Conservation (phyloP, 225 moss, liverwort and hornwort genomes). For the Straminergon stramineum region DNA sequence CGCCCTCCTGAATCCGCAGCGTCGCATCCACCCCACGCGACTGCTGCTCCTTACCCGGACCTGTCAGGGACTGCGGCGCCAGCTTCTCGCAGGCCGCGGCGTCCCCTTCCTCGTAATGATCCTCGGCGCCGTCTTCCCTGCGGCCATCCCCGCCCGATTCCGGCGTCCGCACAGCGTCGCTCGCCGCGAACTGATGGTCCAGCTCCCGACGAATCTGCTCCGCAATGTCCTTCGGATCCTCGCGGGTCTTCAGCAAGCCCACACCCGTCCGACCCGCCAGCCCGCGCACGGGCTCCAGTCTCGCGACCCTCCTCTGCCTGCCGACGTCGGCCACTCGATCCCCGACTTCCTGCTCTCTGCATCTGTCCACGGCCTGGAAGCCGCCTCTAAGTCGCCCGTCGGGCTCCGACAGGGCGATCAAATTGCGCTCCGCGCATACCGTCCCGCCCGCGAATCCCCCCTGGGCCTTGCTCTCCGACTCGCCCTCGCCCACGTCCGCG, state of each 20-base stretch:
- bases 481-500: slow-evolving; percentile 49
- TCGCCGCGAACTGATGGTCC: slow-evolving; percentile 34
- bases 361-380: slow-evolving; percentile 10
- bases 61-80: neutral
- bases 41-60: neutral
- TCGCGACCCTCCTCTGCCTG: neutral
- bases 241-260: slow-evolving; percentile 8
- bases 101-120: slow-evolving; percentile 53
- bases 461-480: slow-evolving; percentile 39
- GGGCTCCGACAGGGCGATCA: neutral
- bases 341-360: neutral
- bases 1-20: slow-evolving; percentile 25
- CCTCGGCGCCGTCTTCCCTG: slow-evolving; percentile 46
- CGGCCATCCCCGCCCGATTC: slow-evolving; percentile 33
- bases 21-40: neutral
- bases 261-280: slow-evolving; percentile 8
- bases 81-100: slow-evolving; percentile 24
- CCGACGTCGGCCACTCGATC: neutral
- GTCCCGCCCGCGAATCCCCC: slow-evolving; percentile 9
- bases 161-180: slow-evolving; percentile 11
- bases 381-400: slow-evolving; percentile 25
- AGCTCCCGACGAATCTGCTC: slow-evolving; percentile 45
- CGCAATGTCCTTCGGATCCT: slow-evolving; percentile 27
- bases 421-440: slow-evolving; percentile 19
- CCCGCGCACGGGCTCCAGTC: neutral